Base-by-base conservation (phyloP, 2,329 filamentous ascomycete genomes). In the Trichophyton rubrum region DNA sequence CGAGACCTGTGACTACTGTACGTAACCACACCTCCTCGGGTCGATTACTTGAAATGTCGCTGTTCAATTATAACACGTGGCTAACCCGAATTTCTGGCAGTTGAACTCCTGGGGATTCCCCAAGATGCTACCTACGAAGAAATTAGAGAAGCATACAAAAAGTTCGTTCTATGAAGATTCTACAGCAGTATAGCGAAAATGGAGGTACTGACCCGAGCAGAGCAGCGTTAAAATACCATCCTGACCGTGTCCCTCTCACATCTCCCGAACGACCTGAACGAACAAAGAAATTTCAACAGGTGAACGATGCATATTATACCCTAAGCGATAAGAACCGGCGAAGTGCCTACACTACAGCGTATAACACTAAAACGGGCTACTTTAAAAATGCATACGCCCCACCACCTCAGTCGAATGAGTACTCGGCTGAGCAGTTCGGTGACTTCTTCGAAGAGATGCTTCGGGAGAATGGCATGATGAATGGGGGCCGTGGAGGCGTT, bases 111-210 rank as follows among this genome's bases (percentile, higher is more conserved):
- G 57, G 87, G 87, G 64, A 74, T 96, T 63, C 72, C 85, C 58
- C 82, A 89, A 40, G 86, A 81, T 66, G 90, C 92, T 38, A 87
- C 85, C 0, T 83, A 85, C 62, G 85, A 90, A 69, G 88, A 97
- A 72, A 86, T 99, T 70, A 88, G 92, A 67, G 88, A 89, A 79
- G 93, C 91, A 58, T 99, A 97, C 80, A 99, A 99, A 73, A 87
- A 87, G 87, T 89, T 67, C 51, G n/a, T 27, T 13, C 17, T 2
- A 38, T 38, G 11, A 11, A 13, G 27, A 8, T 17, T 20, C 51
- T 41, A 30, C n/a, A 49, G 45, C 20, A 3, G 20, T 57, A 20
- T 13, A 40, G 45, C 20, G 1, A 15, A 53, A n/a, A 6, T 11
- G 17, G 27, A 38, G 8, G n/a, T 3, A 30, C 45, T 27, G 27